Conservation (phyloP, 768 basidiomycete species). For the Boletus reticulatus region DNA sequence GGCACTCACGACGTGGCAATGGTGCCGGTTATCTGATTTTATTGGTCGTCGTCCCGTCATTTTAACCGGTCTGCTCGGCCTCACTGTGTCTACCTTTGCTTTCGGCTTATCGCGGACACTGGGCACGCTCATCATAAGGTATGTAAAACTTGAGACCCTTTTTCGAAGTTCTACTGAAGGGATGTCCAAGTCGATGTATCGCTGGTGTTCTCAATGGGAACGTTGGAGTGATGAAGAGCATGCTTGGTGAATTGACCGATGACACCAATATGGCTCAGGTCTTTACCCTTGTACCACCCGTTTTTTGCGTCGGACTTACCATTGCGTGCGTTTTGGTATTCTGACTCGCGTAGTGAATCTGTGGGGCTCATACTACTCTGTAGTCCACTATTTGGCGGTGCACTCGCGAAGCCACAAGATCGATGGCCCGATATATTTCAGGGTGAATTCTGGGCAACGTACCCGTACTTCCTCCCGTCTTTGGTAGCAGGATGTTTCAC, state of each 20-base stretch:
- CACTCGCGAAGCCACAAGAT: slow-evolving; percentile 52
- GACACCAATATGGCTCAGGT: not conserved
- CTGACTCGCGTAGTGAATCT: not conserved
- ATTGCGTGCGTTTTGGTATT: not conserved
- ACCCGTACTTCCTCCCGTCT: slow-evolving; percentile 40
- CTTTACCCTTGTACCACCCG: not conserved
- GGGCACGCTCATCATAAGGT: slow-evolving; percentile 56
- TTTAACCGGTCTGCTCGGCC: slow-evolving; percentile 53
- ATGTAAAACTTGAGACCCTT: not conserved
- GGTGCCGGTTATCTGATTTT: slow-evolving; percentile 61
- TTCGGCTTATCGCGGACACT: slow-evolving; percentile 65
- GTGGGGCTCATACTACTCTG: not conserved
- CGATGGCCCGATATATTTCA: slow-evolving; percentile 49
- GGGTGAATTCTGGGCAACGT: slow-evolving; percentile 35
- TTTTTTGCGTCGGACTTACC: not conserved
- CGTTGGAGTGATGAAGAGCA: slow-evolving; percentile 37
- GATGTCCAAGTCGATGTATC: slow-evolving; percentile 30
- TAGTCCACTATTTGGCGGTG: slow-evolving; percentile 60
- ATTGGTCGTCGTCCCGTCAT: slow-evolving; percentile 62
- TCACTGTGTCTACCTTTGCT: slow-evolving; percentile 49
- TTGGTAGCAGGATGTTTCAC: slow-evolving; percentile 18
- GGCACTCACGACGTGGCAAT: slow-evolving; percentile 57
- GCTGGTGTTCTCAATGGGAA: slow-evolving; percentile 40
- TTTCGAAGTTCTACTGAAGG: slow-evolving; percentile 1
- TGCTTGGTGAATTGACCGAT: not conserved